phyloP scores from a whole-genome alignment of 768 basidiomycete genomes.

The Piloderma croceum region DNA sequence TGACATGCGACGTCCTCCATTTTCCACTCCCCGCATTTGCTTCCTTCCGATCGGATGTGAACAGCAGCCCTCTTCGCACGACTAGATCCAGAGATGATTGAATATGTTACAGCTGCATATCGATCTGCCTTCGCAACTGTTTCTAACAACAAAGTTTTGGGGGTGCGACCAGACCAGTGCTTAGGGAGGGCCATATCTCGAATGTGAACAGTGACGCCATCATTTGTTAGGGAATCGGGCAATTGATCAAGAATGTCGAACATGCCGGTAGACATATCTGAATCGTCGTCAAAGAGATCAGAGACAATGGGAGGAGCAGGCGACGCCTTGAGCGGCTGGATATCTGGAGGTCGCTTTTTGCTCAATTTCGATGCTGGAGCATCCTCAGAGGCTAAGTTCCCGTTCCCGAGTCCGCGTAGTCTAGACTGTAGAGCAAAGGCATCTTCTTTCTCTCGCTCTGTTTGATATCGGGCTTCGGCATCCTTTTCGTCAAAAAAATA shows the following conservation, averaged over 20 bases:
- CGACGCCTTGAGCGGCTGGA: background rate
- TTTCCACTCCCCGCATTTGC: conserved; percentile 55
- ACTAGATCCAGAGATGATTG: conserved; percentile 58
- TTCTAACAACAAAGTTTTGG: conserved; percentile 68
- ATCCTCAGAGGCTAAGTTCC: background rate
- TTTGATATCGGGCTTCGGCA: conserved; percentile 52
- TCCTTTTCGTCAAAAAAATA: conserved; percentile 71
- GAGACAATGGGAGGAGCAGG: conserved; percentile 2
- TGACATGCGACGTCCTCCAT: conserved; percentile 87
- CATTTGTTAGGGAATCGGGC: conserved; percentile 50
- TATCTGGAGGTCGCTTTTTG: background rate
- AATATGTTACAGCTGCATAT: conserved; percentile 71
- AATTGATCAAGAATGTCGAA: conserved; percentile 69
- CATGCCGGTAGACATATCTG: conserved; percentile 54
- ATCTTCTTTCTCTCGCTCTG: conserved; percentile 48
- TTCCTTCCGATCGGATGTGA: conserved; percentile 67
- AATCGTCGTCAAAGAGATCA: conserved; percentile 52
- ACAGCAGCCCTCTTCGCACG: conserved; percentile 71
- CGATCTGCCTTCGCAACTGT: conserved; percentile 62
- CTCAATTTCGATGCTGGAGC: background rate
- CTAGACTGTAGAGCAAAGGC: conserved; percentile 37
- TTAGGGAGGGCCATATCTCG: conserved; percentile 80
- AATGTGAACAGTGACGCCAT: conserved; percentile 48
- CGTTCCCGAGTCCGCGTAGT: conserved; percentile 27
- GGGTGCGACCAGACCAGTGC: conserved; percentile 76